phyloP scores from a whole-genome alignment of 805 yeast species.

The Starmerella etchellsii region DNA sequence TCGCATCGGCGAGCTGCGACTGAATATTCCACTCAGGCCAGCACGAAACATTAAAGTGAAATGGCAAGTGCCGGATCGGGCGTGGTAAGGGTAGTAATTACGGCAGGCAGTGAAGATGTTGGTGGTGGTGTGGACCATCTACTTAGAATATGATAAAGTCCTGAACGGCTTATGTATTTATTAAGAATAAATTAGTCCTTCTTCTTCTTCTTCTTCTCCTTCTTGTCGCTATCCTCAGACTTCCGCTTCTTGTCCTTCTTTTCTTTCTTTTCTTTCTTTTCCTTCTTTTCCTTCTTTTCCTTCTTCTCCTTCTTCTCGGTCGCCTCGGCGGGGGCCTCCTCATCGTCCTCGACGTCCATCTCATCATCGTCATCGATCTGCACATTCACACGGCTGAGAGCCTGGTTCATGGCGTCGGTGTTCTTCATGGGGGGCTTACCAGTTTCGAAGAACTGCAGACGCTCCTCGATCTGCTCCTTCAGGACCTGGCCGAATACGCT shows the following conservation, averaged over 20 bases:
- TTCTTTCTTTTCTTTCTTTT: constrained; percentile 39
- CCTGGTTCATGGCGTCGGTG: constrained; percentile 84
- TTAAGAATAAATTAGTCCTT: constrained; percentile 27
- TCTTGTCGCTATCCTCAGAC: constrained; percentile 28
- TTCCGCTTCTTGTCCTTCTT: constrained; percentile 39
- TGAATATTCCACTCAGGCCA: too few relatives aligned
- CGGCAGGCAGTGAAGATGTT: too few relatives aligned
- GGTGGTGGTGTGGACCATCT: too few relatives aligned
- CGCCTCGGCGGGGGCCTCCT: constrained; percentile 25
- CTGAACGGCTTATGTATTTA: background rate
- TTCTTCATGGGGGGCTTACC: constrained; percentile 97
- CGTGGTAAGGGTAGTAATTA: too few relatives aligned
- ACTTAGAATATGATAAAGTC: too few relatives aligned
- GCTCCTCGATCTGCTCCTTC: constrained; percentile 95
- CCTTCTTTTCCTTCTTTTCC: constrained; percentile 37
- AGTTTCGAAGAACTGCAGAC: constrained; percentile 88
- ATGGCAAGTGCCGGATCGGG: too few relatives aligned
- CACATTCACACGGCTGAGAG: constrained; percentile 51
- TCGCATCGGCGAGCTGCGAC: too few relatives aligned
- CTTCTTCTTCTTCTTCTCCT: constrained; percentile 37
- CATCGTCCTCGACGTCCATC: constrained; percentile 34
- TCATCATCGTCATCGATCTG: constrained; percentile 30
- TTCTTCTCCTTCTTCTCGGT: constrained; percentile 42
- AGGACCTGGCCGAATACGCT: constrained; percentile 80
- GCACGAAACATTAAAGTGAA: too few relatives aligned